Base-by-base conservation (phyloP, 768 basidiomycete species). In the Hygrocybe punicea region DNA sequence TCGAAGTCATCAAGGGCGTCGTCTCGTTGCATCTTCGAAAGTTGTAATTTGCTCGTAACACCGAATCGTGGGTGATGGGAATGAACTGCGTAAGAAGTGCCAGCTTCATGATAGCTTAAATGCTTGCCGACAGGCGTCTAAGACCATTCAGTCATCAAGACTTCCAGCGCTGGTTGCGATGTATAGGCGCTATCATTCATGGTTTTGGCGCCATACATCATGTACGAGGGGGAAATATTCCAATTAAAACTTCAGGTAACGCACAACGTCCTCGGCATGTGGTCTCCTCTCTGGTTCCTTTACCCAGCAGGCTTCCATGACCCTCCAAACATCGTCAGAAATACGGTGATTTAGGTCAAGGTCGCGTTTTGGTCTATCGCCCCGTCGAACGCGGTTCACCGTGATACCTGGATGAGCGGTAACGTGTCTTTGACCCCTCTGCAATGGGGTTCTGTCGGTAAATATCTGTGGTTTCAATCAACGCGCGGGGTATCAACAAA, bases 381-480 rank as follows among this genome's bases (percentile, higher is more conserved):
- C 46, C n/a, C 46, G 7, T 10, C 13, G 14, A 25, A 36, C 34
- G 13, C 42, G 55, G 24, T 8, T 16, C 13, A 56, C 35, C 14
- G 29, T 24, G 4, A 17, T 10, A 17, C 4, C 8, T 14, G 33
- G 21, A 24, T 39, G n/a, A n/a, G 9, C 21, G 23, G 37, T 34
- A 29, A n/a, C 8, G 29, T 8, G 53, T 11, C 11, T 37, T 14
- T 13, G 17, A 39, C 53, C 42, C 19, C 16, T 44, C 40, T 52
- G 55, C 40, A 67, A 70, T 37, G 55, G 55, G 16, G 29, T n/a
- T 10, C 52, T 45, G 17, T 62, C 65, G 5, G 69, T 70, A 45
- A 67, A 63, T 21, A 70, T 60, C 69, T 68, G 23, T 14, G 46
- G 23, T 3, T 4, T 23, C n/a, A 23, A 21, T 48, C 23, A 29